A percentile compares a stretch with the other conserved stretches of the same genome.
These are phyloP conservation scores for Aspergillus luchuensis DNA, from an alignment of 2,329 filamentous ascomycete species.

Conservation along the genomic window DNA sequence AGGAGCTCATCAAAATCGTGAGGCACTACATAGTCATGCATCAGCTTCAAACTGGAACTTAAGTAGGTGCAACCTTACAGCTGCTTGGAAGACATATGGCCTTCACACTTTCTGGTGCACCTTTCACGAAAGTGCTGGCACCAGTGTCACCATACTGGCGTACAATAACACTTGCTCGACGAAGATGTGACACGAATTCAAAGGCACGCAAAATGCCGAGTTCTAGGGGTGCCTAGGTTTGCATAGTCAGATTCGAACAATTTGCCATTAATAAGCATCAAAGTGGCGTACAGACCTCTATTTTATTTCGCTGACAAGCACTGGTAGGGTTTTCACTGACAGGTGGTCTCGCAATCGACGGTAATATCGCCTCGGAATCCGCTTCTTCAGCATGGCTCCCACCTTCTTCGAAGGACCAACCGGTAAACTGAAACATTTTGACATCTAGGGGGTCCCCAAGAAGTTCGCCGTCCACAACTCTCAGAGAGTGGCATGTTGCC, in stretches of 20 bases:
- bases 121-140: constrained; percentile 90
- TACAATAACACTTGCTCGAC: constrained; percentile 89
- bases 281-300: constrained; percentile 21
- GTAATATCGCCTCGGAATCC: constrained; percentile 69
- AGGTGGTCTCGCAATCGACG: constrained; percentile 86
- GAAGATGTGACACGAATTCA: constrained; percentile 90
- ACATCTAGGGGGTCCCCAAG: constrained; percentile 92
- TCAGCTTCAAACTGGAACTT: constrained; percentile 25
- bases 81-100: constrained; percentile 85
- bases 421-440: constrained; percentile 98
- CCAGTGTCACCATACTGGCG: constrained; percentile 82
- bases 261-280: background rate
- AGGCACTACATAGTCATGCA: constrained; percentile 60
- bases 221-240: constrained; percentile 61
- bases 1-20: constrained; percentile 86
- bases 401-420: constrained; percentile 87
- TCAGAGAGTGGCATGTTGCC: constrained; percentile 93
- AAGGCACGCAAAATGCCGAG: constrained; percentile 89
- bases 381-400: constrained; percentile 67
- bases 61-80: constrained; percentile 56
- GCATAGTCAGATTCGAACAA: background rate
- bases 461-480: constrained; percentile 82
- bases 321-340: constrained; percentile 55
- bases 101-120: constrained; percentile 93
- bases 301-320: constrained; percentile 35